These are phyloP conservation scores for Cubamyces lactineus DNA, from an alignment of 768 basidiomycete genomes.

Conservation along the genomic window DNA sequence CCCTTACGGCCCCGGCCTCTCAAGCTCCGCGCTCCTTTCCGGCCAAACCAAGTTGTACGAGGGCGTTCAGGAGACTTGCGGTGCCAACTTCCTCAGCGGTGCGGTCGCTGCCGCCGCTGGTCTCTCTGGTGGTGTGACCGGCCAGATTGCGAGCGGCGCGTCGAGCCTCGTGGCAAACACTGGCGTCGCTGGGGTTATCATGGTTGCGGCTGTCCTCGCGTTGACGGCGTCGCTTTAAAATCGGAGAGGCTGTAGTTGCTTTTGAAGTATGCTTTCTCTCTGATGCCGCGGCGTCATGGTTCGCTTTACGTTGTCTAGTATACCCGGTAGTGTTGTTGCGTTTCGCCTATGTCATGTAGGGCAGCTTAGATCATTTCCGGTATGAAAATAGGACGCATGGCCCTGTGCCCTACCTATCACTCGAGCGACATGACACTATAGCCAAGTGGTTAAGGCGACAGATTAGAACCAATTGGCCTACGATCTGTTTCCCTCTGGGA, in stretches of 20 bases:
- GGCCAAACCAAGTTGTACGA: conserved; percentile 70
- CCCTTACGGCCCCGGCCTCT: conserved; percentile 79
- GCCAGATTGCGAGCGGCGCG: conserved; percentile 35
- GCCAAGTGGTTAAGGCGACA: conserved; percentile 17
- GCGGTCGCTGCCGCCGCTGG: conserved; percentile 72
- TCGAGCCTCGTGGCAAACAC: conserved; percentile 34
- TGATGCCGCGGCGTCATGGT: conserved; percentile 15
- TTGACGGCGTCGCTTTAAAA: conserved; percentile 35
- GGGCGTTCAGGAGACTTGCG: conserved; percentile 66
- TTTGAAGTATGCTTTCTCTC: conserved; percentile 20
- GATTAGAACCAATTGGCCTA: neutral
- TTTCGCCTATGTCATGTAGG: neutral
- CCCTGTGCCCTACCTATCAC: neutral
- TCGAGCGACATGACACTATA: neutral
- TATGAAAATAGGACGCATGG: neutral
- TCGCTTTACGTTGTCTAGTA: conserved; percentile 24
- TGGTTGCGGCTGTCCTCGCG: conserved; percentile 40
- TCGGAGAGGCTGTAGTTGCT: conserved; percentile 14
- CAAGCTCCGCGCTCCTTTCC: conserved; percentile 62
- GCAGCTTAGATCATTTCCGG: too few species aligned
- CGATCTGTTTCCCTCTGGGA: conserved; percentile 12
- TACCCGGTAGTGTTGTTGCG: conserved; percentile 25
- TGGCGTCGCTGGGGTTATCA: conserved; percentile 35
- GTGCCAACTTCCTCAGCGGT: conserved; percentile 66
- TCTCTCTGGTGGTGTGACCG: conserved; percentile 43